A percentile compares a stretch with the other conserved stretches of the same genome.
Evolutionary conservation across 441 rosid species (phyloP).

Genomic region (Pelargonium myrrhifolium): DNA sequence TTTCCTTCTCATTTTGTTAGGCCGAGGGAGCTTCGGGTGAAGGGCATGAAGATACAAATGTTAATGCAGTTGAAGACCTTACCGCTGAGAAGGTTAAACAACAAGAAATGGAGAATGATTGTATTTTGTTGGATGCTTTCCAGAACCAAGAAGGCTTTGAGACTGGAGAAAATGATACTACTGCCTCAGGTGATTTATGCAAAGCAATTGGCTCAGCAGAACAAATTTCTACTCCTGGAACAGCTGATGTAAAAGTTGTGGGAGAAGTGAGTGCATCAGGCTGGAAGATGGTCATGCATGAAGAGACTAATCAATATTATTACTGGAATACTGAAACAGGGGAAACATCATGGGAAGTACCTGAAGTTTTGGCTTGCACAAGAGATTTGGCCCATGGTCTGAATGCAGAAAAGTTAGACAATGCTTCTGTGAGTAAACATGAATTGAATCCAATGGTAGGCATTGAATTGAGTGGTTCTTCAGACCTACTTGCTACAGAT

Average conservation of each 20-base stretch:
- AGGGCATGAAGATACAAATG: constrained; percentile 29
- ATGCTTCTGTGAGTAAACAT: constrained; percentile 24
- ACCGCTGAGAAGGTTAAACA: constrained; percentile 24
- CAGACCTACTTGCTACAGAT: constrained; percentile 23
- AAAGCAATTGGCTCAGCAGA: constrained; percentile 32
- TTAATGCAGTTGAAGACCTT: constrained; percentile 26
- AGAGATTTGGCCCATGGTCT: constrained; percentile 26
- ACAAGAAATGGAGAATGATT: constrained; percentile 28
- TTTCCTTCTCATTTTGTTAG: constrained; percentile 28
- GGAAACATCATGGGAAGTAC: constrained; percentile 95
- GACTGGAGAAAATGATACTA: constrained; percentile 26
- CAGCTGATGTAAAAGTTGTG: constrained; percentile 34
- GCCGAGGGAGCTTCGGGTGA: constrained; percentile 29
- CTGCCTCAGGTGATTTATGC: constrained; percentile 26
- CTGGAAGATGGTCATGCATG: constrained; percentile 91
- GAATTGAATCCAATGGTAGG: constrained; percentile 23
- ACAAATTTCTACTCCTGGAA: constrained; percentile 33
- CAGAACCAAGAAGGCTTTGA: constrained; percentile 27
- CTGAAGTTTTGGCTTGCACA: constrained; percentile 41
- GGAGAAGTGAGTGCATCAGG: constrained; percentile 43
- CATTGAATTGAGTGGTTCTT: constrained; percentile 30
- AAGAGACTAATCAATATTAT: constrained; percentile 79
- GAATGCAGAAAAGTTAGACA: constrained; percentile 29
- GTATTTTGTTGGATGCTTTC: constrained; percentile 24
- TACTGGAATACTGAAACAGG: constrained; percentile 97